Conservation (phyloP, 352 stramenopile genomes). For the Phytophthora ohioensis region DNA sequence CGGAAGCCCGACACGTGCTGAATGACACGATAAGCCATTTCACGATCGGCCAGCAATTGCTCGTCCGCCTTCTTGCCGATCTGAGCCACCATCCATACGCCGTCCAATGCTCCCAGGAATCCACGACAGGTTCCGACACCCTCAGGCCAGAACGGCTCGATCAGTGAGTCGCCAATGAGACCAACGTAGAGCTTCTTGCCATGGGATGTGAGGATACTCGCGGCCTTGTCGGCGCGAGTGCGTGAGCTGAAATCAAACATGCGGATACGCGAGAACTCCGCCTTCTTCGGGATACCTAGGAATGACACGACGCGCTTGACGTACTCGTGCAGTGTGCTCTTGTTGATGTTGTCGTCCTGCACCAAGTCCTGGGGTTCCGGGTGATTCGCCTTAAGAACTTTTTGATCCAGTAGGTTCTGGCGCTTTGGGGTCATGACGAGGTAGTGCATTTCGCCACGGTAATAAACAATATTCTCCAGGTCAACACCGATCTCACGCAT, state of each 20-base stretch:
- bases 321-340: conserved; percentile 64
- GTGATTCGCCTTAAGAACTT: conserved; percentile 76
- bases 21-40: conserved; percentile 80
- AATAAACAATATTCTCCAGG: conserved; percentile 89
- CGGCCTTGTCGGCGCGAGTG: conserved; percentile 77
- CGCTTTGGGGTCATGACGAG: conserved; percentile 87
- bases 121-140: conserved; percentile 83
- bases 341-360: conserved; percentile 75
- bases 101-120: conserved; percentile 83
- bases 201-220: conserved; percentile 66
- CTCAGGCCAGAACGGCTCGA: conserved; percentile 90
- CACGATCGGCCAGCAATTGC: conserved; percentile 76
- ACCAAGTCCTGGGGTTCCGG: conserved; percentile 70
- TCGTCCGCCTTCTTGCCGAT: conserved; percentile 76
- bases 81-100: conserved; percentile 81
- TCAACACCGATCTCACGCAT: conserved; percentile 78
- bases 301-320: conserved; percentile 77
- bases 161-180: conserved; percentile 80
- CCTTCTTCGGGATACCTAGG: conserved; percentile 75
- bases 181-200: conserved; percentile 86
- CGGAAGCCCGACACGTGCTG: conserved; percentile 81
- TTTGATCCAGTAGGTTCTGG: conserved; percentile 78
- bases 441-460: conserved; percentile 89
- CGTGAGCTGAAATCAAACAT: conserved; percentile 89
- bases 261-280: conserved; percentile 69